Conservation (phyloP, 331 rosid species). For the Stylosanthes scabra region DNA sequence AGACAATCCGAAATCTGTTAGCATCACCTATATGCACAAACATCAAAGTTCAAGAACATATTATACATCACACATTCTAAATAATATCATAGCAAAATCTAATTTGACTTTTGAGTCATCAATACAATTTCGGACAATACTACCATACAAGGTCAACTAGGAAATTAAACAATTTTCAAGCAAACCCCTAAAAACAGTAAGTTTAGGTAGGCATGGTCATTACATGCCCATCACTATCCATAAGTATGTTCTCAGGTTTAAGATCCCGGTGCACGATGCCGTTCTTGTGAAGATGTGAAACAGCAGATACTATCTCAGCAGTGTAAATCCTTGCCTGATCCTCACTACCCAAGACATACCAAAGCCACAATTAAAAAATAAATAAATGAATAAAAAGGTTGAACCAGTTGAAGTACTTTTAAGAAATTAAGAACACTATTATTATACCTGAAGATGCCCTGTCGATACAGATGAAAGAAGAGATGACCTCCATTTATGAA, state of each 20-base stretch:
- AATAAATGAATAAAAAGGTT: background rate
- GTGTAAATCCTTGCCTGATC: slow-evolving; percentile 95
- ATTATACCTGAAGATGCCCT: slow-evolving; percentile 88
- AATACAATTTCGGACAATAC: slow-evolving; percentile 10
- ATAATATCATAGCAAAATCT: background rate
- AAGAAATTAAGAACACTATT: background rate
- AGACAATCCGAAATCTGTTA: slow-evolving; percentile 95
- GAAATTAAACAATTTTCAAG: slow-evolving; percentile 14
- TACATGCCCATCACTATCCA: slow-evolving; percentile 96
- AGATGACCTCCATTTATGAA: slow-evolving; percentile 96
- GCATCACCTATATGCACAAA: slow-evolving; percentile 68
- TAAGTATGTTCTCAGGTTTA: slow-evolving; percentile 94
- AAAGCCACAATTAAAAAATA: slow-evolving; percentile 42
- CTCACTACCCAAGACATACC: slow-evolving; percentile 77
- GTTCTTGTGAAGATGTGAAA: slow-evolving; percentile 85
- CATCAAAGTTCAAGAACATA: slow-evolving; percentile 15
- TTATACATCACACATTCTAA: slow-evolving; percentile 1
- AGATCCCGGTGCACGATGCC: slow-evolving; percentile 98
- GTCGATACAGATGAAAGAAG: slow-evolving; percentile 85
- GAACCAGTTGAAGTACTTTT: background rate
- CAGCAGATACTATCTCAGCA: slow-evolving; percentile 95
- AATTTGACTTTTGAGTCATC: slow-evolving; percentile 2
- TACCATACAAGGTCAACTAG: background rate
- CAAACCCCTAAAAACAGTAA: slow-evolving; percentile 36
- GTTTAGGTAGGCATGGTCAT: slow-evolving; percentile 43